Evolutionary conservation across 2,329 filamentous ascomycete species (phyloP), one percentile per base, ranked within the genome.

Genomic region (Cladosporium sp.): DNA sequence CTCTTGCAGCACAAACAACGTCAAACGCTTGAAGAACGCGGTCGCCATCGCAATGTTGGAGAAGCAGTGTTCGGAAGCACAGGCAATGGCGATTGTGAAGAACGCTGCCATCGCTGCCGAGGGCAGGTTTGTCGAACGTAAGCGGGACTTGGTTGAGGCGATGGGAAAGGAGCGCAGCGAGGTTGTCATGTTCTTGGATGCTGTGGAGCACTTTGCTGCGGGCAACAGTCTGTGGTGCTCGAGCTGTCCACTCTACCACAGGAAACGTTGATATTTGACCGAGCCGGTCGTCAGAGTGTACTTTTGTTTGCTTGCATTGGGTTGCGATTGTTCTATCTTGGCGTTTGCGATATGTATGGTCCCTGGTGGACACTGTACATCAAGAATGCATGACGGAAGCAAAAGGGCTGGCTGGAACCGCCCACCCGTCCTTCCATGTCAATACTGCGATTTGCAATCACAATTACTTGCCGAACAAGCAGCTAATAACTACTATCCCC

Each of bases 171-270:
- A 25, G 21, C 28, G 28, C 30, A 43, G 59, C n/a, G 59, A 62
- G 48, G 48, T 51, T 1, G 32, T 36, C 10, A 39, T 62, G 46
- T 62, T 62, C 16, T 21, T 62, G n/a, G 59, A 54, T 14, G 59
- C 28, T 11, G 30, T 62, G 59, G 59, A 62, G 48, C 21, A 53
- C 23, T 62, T 62, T 36, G 59, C 48, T 26, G 59, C 30, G 16
- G 59, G 59, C 14, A 36, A 49, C 8, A 53, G 59, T n/a, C 23
- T 62, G 30, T 62, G 59, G 59, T 62, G 59, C 25, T 60, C 58
- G 58, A 48, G 14, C 7, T 60, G 58, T 49, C 36, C 58, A 11
- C 28, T 39, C 18, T 48, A 46, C 18, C 36, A 48, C 2, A 18
- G 36, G 6, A 30, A 43, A 23, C 39, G 58, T 16, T 60, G 58